A percentile compares a stretch with the other conserved stretches of the same genome.
phyloP scores from a whole-genome alignment of 2,329 filamentous ascomycete genomes.

The Proliferodiscus dingleyae region DNA sequence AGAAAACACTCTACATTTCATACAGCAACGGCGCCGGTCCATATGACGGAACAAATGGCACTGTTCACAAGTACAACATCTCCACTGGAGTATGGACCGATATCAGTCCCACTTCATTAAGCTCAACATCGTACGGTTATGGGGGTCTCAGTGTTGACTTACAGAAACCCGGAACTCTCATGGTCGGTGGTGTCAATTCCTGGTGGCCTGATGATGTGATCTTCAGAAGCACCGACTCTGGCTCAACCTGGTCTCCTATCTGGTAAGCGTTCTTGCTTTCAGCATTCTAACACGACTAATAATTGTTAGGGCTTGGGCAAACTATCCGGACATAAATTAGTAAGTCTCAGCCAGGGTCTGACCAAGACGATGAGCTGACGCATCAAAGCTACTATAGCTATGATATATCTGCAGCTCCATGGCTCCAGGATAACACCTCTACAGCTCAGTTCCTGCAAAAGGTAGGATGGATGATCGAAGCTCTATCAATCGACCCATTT shows the following conservation, averaged over 20 bases:
- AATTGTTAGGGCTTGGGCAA: constrained; percentile 6
- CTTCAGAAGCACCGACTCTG: constrained; percentile 51
- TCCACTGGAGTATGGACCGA: constrained; percentile 45
- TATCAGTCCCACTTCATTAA: constrained; percentile 45
- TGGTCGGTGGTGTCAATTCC: constrained; percentile 52
- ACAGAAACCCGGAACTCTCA: constrained; percentile 49
- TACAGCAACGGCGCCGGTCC: constrained; percentile 53
- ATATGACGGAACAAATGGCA: constrained; percentile 50
- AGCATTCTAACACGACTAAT: background rate
- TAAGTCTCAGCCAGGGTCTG: background rate
- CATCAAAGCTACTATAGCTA: constrained; percentile 17
- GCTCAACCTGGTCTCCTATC: constrained; percentile 35
- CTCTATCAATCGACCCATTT: constrained; percentile 51
- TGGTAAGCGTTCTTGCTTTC: constrained; percentile 10
- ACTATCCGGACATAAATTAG: constrained; percentile 7
- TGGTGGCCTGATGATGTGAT: constrained; percentile 57
- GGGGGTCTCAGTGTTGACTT: constrained; percentile 51
- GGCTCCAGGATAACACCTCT: constrained; percentile 18
- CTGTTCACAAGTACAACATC: constrained; percentile 51
- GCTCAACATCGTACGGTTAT: constrained; percentile 44
- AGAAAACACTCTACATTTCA: constrained; percentile 50
- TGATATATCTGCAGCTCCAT: constrained; percentile 20
- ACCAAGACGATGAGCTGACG: background rate
- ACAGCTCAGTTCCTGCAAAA: constrained; percentile 14
- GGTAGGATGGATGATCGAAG: constrained; percentile 58